Conservation (phyloP, 306 rosid genomes). For the Cucurbita moschata region DNA sequence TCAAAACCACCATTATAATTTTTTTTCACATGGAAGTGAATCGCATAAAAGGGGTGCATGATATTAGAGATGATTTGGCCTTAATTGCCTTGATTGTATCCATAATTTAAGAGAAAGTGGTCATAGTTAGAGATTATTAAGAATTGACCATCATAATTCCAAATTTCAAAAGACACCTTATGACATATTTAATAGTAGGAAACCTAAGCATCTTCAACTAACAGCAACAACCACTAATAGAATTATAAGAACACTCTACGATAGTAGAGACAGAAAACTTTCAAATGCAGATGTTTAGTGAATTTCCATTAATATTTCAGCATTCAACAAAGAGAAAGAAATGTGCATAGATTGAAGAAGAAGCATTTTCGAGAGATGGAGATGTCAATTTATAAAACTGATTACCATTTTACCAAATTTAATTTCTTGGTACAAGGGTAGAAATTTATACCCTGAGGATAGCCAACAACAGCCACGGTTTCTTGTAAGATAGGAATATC, state of each 20-base stretch:
- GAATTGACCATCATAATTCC: background rate
- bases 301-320: background rate
- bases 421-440: background rate
- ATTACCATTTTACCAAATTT: background rate
- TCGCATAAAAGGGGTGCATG: background rate
- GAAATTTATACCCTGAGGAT: conserved; percentile 59
- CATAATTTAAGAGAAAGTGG: background rate
- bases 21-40: background rate
- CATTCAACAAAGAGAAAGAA: background rate
- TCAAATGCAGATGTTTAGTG: background rate
- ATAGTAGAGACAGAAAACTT: background rate
- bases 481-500: conserved; percentile 70
- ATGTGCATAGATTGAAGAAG: background rate
- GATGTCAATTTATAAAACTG: background rate
- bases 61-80: background rate
- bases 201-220: background rate
- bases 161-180: background rate
- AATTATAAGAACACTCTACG: background rate
- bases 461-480: conserved; percentile 89
- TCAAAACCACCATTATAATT: background rate
- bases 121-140: background rate
- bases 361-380: background rate
- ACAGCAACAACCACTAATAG: too few species aligned
- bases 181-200: background rate
- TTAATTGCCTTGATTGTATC: background rate